phyloP scores from a whole-genome alignment of 208 protist genomes.

The Leishmania amazonensis region DNA sequence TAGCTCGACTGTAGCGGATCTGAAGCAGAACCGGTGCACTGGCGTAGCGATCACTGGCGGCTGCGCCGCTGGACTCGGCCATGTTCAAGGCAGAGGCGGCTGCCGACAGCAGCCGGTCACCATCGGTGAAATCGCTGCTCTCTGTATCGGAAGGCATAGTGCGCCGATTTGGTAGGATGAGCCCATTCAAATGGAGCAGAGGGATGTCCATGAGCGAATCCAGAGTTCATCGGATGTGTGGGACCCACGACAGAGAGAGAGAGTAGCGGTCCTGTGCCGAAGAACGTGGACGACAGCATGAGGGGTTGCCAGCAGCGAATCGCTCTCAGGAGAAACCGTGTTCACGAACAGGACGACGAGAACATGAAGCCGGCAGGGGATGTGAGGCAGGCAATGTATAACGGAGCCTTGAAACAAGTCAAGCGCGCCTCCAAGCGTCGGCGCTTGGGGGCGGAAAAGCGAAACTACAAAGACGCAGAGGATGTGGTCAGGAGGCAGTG shows the following conservation, averaged over 20 bases:
- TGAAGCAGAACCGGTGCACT: conserved; percentile 13
- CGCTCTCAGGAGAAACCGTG: neutral
- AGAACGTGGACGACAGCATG: neutral
- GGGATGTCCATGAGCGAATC: neutral
- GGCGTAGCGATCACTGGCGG: conserved; percentile 4
- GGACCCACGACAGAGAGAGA: neutral
- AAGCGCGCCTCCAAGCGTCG: neutral
- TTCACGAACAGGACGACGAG: neutral
- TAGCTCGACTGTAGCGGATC: neutral
- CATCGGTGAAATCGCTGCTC: neutral
- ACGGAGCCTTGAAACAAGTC: neutral
- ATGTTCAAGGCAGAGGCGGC: neutral
- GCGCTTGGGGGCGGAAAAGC: neutral
- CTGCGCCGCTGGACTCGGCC: neutral
- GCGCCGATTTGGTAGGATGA: neutral
- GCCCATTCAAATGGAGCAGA: neutral
- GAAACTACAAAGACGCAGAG: neutral
- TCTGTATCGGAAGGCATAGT: neutral
- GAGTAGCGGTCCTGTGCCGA: neutral
- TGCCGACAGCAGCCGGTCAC: neutral
- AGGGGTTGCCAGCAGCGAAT: neutral
- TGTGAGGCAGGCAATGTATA: neutral
- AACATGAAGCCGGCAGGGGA: neutral
- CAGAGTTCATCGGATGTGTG: neutral
- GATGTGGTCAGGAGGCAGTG: neutral